Evolutionary conservation across 2,329 filamentous ascomycete genomes (phyloP).

Genomic region (Cytospora mali): DNA sequence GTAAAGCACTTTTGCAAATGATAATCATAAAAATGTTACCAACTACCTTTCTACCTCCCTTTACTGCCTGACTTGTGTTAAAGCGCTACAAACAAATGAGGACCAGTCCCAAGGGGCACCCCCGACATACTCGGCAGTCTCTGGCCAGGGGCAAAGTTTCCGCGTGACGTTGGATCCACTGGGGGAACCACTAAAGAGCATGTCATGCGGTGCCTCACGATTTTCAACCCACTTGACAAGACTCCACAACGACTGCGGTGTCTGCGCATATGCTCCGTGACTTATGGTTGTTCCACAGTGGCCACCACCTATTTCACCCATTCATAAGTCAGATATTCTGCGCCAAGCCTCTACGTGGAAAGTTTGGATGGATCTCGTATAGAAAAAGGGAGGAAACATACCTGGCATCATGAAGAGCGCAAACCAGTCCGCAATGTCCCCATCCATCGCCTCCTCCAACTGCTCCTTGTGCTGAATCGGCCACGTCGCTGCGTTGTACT

Average conservation of each 20-base stretch:
- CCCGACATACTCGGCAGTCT: too few species aligned
- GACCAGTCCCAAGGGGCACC: neutral
- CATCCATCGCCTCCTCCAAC: slow-evolving; percentile 5
- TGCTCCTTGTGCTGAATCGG: slow-evolving; percentile 7
- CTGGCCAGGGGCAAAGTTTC: slow-evolving; percentile 7
- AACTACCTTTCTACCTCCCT: neutral
- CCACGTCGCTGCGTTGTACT: slow-evolving; percentile 13
- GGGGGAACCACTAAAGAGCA: slow-evolving; percentile 3
- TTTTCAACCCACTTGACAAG: slow-evolving; percentile 14
- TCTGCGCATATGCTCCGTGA: slow-evolving; percentile 5
- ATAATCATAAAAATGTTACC: neutral
- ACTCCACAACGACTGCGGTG: slow-evolving; percentile 5
- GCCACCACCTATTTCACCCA: neutral
- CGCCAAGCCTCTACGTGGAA: neutral
- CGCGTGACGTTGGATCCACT: slow-evolving; percentile 4
- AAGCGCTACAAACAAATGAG: neutral
- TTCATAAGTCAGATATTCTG: neutral
- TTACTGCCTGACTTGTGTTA: neutral
- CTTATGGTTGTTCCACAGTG: neutral
- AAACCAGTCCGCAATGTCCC: slow-evolving; percentile 6
- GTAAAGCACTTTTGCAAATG: neutral
- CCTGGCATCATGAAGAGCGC: slow-evolving; percentile 8
- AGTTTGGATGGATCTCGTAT: neutral
- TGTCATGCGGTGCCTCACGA: neutral
- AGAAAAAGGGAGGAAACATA: neutral